Evolutionary conservation across 176 grass and related monocot genomes (phyloP), one percentile per base, ranked within the genome.

Genomic region (Eleusine indica): DNA sequence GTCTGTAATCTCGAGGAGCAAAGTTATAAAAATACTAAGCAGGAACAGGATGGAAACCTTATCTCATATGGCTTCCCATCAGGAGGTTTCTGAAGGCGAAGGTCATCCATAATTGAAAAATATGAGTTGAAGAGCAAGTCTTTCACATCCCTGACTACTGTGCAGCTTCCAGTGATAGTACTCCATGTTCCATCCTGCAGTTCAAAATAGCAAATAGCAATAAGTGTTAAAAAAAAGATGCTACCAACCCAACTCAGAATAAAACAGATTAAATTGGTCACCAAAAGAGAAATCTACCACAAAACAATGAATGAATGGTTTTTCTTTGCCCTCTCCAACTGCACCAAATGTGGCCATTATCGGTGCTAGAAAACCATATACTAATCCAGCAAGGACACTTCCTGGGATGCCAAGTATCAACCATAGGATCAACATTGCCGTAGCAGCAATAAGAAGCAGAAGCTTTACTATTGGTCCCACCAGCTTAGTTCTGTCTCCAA

Each of bases 111-210:
- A 73, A 96, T 88, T 66, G 93, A 94, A 71, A 99, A 99, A 82
- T 99, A 99, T 6, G 96, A 92, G 83, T 94, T 85, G 70, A 92
- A 96, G 73, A 93, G 87, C n/a, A 99, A 28, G 56, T 99, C 96
- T 87, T 96, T 99, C 66, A 94, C 73, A 74, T 99, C 96, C 72
- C 93, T 90, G 66, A 99, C 93, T 77, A 96, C 88, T 12, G 93
- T 99, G 80, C 89, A 99, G 40, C 87, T 90, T 79, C 93, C 70
- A 79, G 92, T 87, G 71, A 99, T 90, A 76, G 93, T 96, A 77
- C 93, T 94, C 87, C 91, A 99, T 77, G 93, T 99, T 76, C 96
- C 96, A 92, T 99, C 96, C 96, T 99, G 51, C 39, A 89, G 38
- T 66, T 91, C 58, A 56, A 38, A 72, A 72, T 67, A 73, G 61